phyloP scores from a whole-genome alignment of 1,139 yeast species.

The Sugiyamaella novakii region DNA sequence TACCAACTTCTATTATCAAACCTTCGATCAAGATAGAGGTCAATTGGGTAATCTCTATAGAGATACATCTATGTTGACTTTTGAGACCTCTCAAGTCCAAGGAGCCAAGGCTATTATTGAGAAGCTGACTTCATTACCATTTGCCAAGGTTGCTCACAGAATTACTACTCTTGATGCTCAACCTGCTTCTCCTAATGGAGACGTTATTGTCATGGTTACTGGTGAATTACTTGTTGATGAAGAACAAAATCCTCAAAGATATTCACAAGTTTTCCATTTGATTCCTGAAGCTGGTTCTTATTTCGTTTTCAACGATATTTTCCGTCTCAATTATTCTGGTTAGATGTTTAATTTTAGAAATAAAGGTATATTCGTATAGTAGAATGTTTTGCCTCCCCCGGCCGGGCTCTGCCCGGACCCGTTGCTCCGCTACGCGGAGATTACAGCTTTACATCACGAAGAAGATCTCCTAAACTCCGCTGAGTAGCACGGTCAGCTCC shows the following conservation, averaged over 20 bases:
- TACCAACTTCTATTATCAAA: slow-evolving; percentile 92
- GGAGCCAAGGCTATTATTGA: slow-evolving; percentile 93
- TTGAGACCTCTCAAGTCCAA: slow-evolving; percentile 91
- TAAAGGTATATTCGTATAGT: background rate
- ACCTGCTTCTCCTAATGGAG: slow-evolving; percentile 93
- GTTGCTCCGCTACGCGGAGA: too few species aligned
- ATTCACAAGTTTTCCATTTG: slow-evolving; percentile 96
- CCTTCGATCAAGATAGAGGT: slow-evolving; percentile 89
- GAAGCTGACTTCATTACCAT: slow-evolving; percentile 83
- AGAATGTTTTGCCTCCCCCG: background rate
- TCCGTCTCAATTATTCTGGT: slow-evolving; percentile 59
- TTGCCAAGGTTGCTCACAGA: slow-evolving; percentile 89
- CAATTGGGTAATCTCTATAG: slow-evolving; percentile 94
- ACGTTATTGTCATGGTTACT: slow-evolving; percentile 95
- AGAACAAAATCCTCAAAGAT: slow-evolving; percentile 92
- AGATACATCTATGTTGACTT: slow-evolving; percentile 95
- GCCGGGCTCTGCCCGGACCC: background rate
- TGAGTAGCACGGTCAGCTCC: slow-evolving; percentile 9
- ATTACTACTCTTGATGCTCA: slow-evolving; percentile 96
- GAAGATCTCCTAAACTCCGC: slow-evolving; percentile 12
- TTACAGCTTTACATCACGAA: slow-evolving; percentile 14
- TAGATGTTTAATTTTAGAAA: background rate
- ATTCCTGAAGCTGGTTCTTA: slow-evolving; percentile 89
- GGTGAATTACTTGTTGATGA: slow-evolving; percentile 94
- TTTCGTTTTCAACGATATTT: slow-evolving; percentile 93